Percentiles rank a stretch among this genome's conserved stretches.
phyloP scores from a whole-genome alignment of 2,329 filamentous ascomycete genomes.

The Gliomastix tumulicola region DNA sequence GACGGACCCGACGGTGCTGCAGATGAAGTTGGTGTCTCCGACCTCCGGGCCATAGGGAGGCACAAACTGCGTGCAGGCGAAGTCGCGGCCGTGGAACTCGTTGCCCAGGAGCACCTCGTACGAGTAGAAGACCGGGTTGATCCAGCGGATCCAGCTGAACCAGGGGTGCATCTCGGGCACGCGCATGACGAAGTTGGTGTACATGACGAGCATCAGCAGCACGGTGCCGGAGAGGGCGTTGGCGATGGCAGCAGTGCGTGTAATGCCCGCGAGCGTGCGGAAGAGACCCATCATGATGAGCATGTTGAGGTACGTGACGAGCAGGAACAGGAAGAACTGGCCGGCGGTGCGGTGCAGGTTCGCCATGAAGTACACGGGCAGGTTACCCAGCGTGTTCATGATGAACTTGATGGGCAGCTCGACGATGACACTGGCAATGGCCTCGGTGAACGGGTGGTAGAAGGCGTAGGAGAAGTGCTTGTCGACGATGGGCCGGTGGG shows the following conservation, averaged over 20 bases:
- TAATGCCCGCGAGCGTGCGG: conserved; percentile 4
- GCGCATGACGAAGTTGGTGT: conserved; percentile 37
- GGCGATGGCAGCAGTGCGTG: conserved; percentile 18
- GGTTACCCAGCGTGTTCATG: conserved; percentile 41
- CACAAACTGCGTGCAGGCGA: conserved; percentile 45
- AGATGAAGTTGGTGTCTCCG: conserved; percentile 38
- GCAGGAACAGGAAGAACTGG: conserved; percentile 43
- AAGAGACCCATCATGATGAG: conserved; percentile 46
- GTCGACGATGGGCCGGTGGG: conserved; percentile 39
- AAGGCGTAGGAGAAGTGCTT: conserved; percentile 42
- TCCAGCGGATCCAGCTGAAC: conserved; percentile 63
- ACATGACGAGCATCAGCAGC: conserved; percentile 31
- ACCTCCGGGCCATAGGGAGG: conserved; percentile 28
- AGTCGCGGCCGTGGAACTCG: conserved; percentile 56
- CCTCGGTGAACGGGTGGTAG: conserved; percentile 45
- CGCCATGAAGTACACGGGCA: conserved; percentile 20
- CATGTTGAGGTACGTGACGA: conserved; percentile 67
- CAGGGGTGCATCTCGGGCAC: conserved; percentile 34
- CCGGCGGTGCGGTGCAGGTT: conserved; percentile 4
- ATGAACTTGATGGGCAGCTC: conserved; percentile 54
- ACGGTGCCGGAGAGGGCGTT: conserved; percentile 17
- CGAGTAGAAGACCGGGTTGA: conserved; percentile 66
- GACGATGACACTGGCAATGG: conserved; percentile 43
- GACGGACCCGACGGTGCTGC: conserved; percentile 49
- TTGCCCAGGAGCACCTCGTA: conserved; percentile 72